Evolutionary conservation across 2,329 filamentous ascomycete species (phyloP).

Genomic region (Aspergillus eucalypticola): DNA sequence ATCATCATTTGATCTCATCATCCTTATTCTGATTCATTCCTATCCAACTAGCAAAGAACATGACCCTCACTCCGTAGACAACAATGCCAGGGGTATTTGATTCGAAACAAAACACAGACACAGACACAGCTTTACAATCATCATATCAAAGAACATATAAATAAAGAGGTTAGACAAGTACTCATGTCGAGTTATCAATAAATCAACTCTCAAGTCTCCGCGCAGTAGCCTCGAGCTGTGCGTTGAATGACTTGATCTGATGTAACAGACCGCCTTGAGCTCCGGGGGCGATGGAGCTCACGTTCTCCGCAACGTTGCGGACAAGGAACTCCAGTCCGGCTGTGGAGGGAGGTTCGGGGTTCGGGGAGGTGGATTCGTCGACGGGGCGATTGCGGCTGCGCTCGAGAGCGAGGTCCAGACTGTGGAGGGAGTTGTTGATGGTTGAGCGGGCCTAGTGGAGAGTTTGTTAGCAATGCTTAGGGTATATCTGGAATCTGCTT

Average conservation of each 20-base stretch:
- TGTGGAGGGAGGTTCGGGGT: conserved; percentile 23
- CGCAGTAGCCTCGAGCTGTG: conserved; percentile 42
- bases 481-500: neutral
- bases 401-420: conserved; percentile 44
- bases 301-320: conserved; percentile 42
- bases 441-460: conserved; percentile 35
- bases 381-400: conserved; percentile 33
- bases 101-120: neutral
- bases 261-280: conserved; percentile 44
- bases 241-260: conserved; percentile 46
- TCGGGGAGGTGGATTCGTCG: conserved; percentile 12
- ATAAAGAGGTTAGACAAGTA: neutral
- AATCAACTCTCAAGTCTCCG: conserved; percentile 28
- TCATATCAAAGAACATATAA: neutral
- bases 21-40: neutral
- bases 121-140: neutral
- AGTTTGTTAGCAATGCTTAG: neutral
- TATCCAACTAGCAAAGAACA: neutral
- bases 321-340: conserved; percentile 46
- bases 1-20: neutral
- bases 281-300: conserved; percentile 42
- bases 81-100: conserved; percentile 3
- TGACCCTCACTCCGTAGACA: neutral
- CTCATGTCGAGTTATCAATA: neutral
- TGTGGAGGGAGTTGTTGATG: conserved; percentile 47